Evolutionary conservation across 129 eudicot genomes (phyloP), one percentile per base, ranked within the genome.

Genomic region (Oenanthe sinensis): DNA sequence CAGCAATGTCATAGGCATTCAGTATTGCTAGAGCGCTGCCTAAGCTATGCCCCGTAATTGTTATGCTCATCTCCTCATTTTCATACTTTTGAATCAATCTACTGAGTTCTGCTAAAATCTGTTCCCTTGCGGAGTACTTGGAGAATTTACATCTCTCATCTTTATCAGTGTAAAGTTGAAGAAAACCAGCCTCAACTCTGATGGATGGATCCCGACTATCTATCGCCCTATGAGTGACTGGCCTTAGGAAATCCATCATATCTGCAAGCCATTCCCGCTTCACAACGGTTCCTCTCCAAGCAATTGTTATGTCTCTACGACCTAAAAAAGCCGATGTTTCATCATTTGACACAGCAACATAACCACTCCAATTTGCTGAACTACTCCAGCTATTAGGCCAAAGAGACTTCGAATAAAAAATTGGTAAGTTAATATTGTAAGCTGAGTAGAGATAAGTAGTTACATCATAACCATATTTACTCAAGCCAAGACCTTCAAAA

Each of bases 351-450:
- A 87, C 91, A 2, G 89, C 88, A 12, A 88, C 92, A 45, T 88
- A 88, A 11, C 96, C 96, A 37, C 87, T 82, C 96, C 96, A 88
- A 55, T 90, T 88, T 20, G 86, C 96, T 33, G 54, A 22, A 11
- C 81, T 76, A 74, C 86, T 90, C 96, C 92, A 88, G 22, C 81
- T 77, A 9, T 83, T 75, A 4, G 85, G 47, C 44, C 80, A 49
- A 11, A 74, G 50, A 17, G 92, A 83, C 72, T 83, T 84, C 26
- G 47, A 42, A 55, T 86, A 86, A 67, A 90, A 86, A 8, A 60
- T 82, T 0, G 90, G 90, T 9, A 90, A 79, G 12, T 86, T 83
- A 74, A 86, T 74, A 33, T 86, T 89, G 77, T 83, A 85, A 40
- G 85, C 82, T n/a, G 93, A 81, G 82, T 79, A 85, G 26, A 89